Conservation (phyloP, 2,329 filamentous ascomycete genomes). For the Xylariaceae sp. region DNA sequence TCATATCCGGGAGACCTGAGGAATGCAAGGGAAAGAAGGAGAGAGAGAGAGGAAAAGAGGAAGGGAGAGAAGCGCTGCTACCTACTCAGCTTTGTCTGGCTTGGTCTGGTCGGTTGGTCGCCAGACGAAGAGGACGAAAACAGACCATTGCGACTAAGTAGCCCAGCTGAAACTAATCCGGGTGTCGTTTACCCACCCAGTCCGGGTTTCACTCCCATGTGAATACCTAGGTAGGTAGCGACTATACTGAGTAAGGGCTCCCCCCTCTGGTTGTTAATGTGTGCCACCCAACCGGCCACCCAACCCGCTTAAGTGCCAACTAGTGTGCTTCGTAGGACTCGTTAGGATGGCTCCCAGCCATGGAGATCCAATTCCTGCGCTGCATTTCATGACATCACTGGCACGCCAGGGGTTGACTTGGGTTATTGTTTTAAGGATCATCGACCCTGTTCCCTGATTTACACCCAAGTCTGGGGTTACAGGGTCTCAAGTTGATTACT, state of each 20-base stretch:
- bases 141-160: neutral
- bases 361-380: neutral
- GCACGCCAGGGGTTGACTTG: neutral
- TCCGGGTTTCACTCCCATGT: neutral
- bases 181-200: neutral
- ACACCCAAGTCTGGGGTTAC: too few species aligned
- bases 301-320: neutral
- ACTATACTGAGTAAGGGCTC: neutral
- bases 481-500: too few species aligned
- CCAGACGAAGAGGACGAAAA: neutral
- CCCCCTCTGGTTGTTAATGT: neutral
- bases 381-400: slow-evolving; percentile 5
- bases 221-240: neutral
- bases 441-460: slow-evolving; percentile 2
- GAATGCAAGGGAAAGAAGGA: too few species aligned
- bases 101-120: too few species aligned
- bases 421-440: neutral
- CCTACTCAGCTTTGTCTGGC: too few species aligned
- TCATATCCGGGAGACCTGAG: too few species aligned
- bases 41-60: too few species aligned
- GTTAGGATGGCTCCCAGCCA: neutral
- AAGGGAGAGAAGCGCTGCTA: too few species aligned
- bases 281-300: neutral
- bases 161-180: neutral
- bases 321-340: neutral